Base-by-base conservation (phyloP, 345 rosid genomes). In the Turritis glabra region DNA sequence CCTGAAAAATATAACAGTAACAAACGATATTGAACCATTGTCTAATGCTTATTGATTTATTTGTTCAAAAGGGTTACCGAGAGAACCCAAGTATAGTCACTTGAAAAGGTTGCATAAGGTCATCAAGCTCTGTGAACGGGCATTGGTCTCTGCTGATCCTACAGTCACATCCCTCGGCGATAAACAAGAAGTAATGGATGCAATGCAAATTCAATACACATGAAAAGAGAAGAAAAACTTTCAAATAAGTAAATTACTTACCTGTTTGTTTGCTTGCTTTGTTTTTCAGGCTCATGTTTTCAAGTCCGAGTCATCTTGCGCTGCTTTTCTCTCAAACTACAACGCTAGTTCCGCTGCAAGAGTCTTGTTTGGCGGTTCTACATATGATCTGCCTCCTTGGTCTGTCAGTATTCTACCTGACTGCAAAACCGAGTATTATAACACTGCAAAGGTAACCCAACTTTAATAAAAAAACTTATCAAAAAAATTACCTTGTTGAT, bases 371-470 rank as follows among this genome's bases (percentile, higher is more conserved):
- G 84, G 87, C 26, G 75, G 81, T 50, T 64, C 58, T 77, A 82
- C 82, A 44, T 89, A 87, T 52, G 72, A 79, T 62, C 69, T 90
- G 69, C 98, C 97, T 43, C 90, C 93, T 50, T 93, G 98, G 98
- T 93, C 98, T 68, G 80, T 93, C 17, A 93, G 96, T 82, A 93
- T 93, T 78, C 86, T 93, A 72, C 93, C 96, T 8, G 85, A 93
- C 70, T 93, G 98, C 84, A 77, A 79, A 64, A 83, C 84, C 2
- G 87, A 77, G 19, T 85, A 81, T 62, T 89, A 86, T 81, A 93
- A 90, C 82, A 93, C 98, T 8, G 97, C 96, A 7, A 79, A 52
- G 79, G 98, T 90, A 75, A 78, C 81, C 67, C 17, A 33, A 41
- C 44, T 21, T 23, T n/a, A n/a, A n/a, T n/a, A n/a, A 7, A 6